phyloP scores from a whole-genome alignment of 192 early-diverging fungal genomes.

The Gigaspora rosea region DNA sequence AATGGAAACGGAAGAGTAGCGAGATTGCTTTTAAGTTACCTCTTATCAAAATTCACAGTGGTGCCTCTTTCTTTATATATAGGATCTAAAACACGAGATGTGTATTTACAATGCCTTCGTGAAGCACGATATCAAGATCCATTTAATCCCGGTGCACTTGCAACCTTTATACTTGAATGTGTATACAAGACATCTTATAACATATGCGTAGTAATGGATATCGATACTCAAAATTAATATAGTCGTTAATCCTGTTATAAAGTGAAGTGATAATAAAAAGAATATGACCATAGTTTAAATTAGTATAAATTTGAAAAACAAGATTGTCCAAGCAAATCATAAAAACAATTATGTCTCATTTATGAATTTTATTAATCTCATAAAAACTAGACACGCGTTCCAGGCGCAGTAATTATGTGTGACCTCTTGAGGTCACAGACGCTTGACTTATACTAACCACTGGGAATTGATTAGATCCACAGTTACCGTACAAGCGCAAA shows the following conservation, averaged over 20 bases:
- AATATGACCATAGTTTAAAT: not conserved
- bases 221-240: conserved; percentile 13
- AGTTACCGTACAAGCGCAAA: too few species aligned
- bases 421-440: too few species aligned
- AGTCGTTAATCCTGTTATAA: not conserved
- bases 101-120: conserved; percentile 29
- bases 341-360: too few species aligned
- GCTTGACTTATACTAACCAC: too few species aligned
- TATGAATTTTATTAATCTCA: too few species aligned
- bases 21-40: conserved; percentile 21
- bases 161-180: conserved; percentile 25
- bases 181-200: conserved; percentile 20
- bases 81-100: conserved; percentile 22
- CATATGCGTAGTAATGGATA: conserved; percentile 24
- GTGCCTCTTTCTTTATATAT: conserved; percentile 27
- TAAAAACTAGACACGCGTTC: too few species aligned
- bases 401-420: too few species aligned
- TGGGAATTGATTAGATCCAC: too few species aligned
- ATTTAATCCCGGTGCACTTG: conserved; percentile 24
- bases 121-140: conserved; percentile 19
- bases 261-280: not conserved
- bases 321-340: too few species aligned
- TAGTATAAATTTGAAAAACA: not conserved
- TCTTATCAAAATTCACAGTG: conserved; percentile 28
- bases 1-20: conserved; percentile 29